A percentile compares a stretch with the other conserved stretches of the same genome.
Conservation (phyloP, 441 rosid species). For the Manihot esculenta region DNA sequence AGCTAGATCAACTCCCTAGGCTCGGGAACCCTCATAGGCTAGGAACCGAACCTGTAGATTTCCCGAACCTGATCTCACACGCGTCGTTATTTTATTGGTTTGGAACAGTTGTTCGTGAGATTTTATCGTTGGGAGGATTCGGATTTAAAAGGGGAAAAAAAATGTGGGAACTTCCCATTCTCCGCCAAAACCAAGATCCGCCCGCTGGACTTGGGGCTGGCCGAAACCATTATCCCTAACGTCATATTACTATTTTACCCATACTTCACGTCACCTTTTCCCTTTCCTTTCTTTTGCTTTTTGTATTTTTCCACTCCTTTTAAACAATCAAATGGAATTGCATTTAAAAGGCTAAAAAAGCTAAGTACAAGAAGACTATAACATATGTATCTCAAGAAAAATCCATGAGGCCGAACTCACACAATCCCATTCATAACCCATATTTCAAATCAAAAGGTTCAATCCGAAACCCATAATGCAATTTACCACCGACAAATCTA, state of each 20-base stretch:
- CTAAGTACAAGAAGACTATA: too few relatives aligned
- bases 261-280: neutral
- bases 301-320: neutral
- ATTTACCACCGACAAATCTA: too few relatives aligned
- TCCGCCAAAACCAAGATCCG: conserved; percentile 40
- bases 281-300: neutral
- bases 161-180: conserved; percentile 26
- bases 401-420: too few relatives aligned
- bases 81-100: neutral
- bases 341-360: too few relatives aligned
- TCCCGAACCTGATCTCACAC: conserved; percentile 25
- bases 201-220: conserved; percentile 21
- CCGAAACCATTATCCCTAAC: neutral
- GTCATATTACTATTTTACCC: conserved; percentile 10
- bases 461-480: too few relatives aligned
- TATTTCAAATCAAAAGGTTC: too few relatives aligned
- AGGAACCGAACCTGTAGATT: conserved; percentile 24
- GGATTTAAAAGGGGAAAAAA: conserved; percentile 11
- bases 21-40: conserved; percentile 15
- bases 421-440: too few relatives aligned
- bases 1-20: neutral
- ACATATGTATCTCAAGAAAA: too few relatives aligned
- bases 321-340: too few relatives aligned
- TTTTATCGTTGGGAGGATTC: conserved; percentile 16
- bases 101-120: conserved; percentile 27